Conservation (phyloP, 2,329 filamentous ascomycete genomes). For the Emydomyces testavorans region DNA sequence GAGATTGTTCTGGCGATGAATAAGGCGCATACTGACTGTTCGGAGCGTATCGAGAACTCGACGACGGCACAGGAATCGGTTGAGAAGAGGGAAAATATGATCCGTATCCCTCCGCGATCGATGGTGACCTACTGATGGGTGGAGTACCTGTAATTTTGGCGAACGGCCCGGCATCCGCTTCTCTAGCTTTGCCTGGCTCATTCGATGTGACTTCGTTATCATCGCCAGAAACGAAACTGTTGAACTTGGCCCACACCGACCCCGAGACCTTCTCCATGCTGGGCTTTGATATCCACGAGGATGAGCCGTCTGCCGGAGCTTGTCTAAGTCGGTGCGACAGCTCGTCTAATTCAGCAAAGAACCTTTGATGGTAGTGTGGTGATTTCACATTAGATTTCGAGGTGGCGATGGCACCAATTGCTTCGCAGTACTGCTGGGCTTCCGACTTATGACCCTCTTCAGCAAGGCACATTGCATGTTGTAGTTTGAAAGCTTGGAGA, state of each 20-base stretch:
- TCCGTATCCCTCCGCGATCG: slow-evolving; percentile 64
- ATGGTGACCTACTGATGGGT: slow-evolving; percentile 62
- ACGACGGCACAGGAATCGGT: slow-evolving; percentile 24
- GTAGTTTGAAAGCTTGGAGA: slow-evolving; percentile 79
- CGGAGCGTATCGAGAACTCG: slow-evolving; percentile 36
- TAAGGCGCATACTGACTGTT: slow-evolving; percentile 37
- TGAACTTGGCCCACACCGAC: slow-evolving; percentile 83
- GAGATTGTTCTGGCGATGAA: slow-evolving; percentile 42
- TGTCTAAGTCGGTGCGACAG: slow-evolving; percentile 72
- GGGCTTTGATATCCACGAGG: slow-evolving; percentile 86
- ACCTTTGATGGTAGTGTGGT: slow-evolving; percentile 66
- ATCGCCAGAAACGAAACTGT: slow-evolving; percentile 89
- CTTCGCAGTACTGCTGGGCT: slow-evolving; percentile 83
- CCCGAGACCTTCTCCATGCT: slow-evolving; percentile 93
- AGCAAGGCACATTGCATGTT: slow-evolving; percentile 72
- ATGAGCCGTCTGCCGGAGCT: slow-evolving; percentile 67
- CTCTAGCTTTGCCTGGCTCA: slow-evolving; percentile 45
- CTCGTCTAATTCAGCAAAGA: slow-evolving; percentile 71
- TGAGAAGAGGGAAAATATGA: slow-evolving; percentile 36
- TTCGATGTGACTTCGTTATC: slow-evolving; percentile 57
- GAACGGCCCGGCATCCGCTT: slow-evolving; percentile 63
- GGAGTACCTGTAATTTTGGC: slow-evolving; percentile 66
- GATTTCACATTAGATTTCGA: slow-evolving; percentile 67
- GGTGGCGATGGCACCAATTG: slow-evolving; percentile 57
- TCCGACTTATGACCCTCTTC: slow-evolving; percentile 73